phyloP scores from a whole-genome alignment of 2,329 filamentous ascomycete genomes.

The Paraphoma sp. region DNA sequence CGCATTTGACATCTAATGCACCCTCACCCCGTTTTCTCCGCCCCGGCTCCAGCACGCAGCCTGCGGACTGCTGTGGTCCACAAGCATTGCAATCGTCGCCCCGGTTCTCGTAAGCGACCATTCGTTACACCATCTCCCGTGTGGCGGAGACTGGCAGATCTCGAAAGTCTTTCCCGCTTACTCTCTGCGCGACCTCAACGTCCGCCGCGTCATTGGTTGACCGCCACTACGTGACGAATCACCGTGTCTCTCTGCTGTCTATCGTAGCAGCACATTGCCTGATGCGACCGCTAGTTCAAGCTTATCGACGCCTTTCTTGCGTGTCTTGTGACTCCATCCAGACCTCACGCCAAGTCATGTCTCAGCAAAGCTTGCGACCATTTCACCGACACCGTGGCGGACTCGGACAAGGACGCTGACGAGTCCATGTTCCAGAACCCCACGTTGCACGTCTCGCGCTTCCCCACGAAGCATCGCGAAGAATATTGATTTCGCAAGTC shows the following conservation, averaged over 20 bases:
- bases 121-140: neutral
- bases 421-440: slow-evolving; percentile 5
- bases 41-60: neutral
- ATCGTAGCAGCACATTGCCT: neutral
- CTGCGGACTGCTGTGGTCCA: neutral
- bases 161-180: neutral
- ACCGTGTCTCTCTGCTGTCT: neutral
- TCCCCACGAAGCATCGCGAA: neutral
- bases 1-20: neutral
- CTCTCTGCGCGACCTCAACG: neutral
- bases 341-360: slow-evolving; percentile 1
- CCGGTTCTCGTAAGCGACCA: neutral
- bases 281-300: neutral
- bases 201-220: slow-evolving; percentile 6
- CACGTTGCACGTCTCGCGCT: neutral
- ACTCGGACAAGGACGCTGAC: slow-evolving; percentile 3
- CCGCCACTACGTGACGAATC: slow-evolving; percentile 2
- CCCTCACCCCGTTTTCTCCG: neutral
- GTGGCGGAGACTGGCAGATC: slow-evolving; percentile 1
- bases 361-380: slow-evolving; percentile 9
- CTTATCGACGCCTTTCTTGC: neutral
- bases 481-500: neutral
- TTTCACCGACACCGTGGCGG: neutral
- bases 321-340: slow-evolving; percentile 2
- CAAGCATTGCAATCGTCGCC: neutral